Percentiles rank a stretch among this genome's conserved stretches.
Evolutionary conservation across 202 grass and related monocot genomes (phyloP).

Genomic region (Tripidium arundinaceum): DNA sequence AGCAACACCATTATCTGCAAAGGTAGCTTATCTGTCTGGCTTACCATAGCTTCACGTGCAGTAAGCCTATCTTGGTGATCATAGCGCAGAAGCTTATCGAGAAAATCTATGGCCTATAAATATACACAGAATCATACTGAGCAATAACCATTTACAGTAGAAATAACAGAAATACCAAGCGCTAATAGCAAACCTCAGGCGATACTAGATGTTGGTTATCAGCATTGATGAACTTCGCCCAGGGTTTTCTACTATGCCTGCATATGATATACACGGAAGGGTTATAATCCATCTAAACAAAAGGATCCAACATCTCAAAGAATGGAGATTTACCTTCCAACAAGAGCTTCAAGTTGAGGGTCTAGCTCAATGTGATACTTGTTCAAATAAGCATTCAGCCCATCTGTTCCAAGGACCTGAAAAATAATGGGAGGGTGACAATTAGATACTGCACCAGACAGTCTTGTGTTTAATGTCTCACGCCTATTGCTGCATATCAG

Average conservation of each 20-base stretch:
- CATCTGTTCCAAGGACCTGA: conserved; percentile 70
- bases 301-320: not conserved
- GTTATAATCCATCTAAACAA: conserved; percentile 7
- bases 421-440: conserved; percentile 22
- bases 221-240: conserved; percentile 78
- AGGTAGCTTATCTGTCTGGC: conserved; percentile 3
- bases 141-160: conserved; percentile 4
- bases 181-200: conserved; percentile 48
- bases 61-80: conserved; percentile 78
- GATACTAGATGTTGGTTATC: conserved; percentile 81
- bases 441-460: conserved; percentile 12
- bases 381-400: conserved; percentile 64
- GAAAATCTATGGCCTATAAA: conserved; percentile 75
- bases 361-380: conserved; percentile 74
- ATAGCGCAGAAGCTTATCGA: conserved; percentile 69
- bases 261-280: conserved; percentile 16
- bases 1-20: conserved; percentile 16
- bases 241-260: conserved; percentile 65
- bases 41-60: conserved; percentile 83
- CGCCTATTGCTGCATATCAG: not conserved
- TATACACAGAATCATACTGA: not conserved
- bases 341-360: conserved; percentile 75
- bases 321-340: conserved; percentile 46
- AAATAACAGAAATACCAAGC: not conserved
- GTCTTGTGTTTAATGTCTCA: not conserved